Evolutionary conservation across 2,329 filamentous ascomycete species (phyloP).

Genomic region (Trichoderma arundinaceum): DNA sequence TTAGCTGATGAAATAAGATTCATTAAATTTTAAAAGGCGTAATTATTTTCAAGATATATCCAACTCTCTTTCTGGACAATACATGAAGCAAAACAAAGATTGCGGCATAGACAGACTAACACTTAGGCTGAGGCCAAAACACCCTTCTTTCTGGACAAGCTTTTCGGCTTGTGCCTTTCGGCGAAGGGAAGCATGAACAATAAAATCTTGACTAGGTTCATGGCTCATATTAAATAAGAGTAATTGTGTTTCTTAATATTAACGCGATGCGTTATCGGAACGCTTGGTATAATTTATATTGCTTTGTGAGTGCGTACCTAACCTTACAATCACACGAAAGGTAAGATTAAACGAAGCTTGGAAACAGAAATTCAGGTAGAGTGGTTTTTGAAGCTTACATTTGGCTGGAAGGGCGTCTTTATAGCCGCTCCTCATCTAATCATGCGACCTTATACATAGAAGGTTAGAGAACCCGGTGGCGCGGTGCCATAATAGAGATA

Average conservation of each 20-base stretch:
- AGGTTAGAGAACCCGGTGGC: not conserved
- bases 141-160: constrained; percentile 11
- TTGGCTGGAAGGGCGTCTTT: not conserved
- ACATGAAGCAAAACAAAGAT: not conserved
- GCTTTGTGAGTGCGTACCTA: no score
- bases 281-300: no score
- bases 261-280: not conserved
- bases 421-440: not conserved
- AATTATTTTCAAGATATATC: not conserved
- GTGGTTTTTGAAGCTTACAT: no score
- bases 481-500: not conserved
- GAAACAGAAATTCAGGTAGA: no score
- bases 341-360: no score
- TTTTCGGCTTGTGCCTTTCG: constrained; percentile 19
- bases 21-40: not conserved
- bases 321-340: no score
- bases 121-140: constrained; percentile 20
- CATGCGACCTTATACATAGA: no score
- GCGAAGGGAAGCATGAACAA: constrained; percentile 9
- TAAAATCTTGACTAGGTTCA: not conserved
- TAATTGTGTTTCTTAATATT: not conserved
- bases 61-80: not conserved
- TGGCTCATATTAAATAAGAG: not conserved
- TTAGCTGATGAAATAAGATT: not conserved
- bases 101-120: constrained; percentile 1